These are phyloP conservation scores for Epichloe brachyelytri DNA, from an alignment of 2,329 filamentous ascomycete species.

Conservation along the genomic window DNA sequence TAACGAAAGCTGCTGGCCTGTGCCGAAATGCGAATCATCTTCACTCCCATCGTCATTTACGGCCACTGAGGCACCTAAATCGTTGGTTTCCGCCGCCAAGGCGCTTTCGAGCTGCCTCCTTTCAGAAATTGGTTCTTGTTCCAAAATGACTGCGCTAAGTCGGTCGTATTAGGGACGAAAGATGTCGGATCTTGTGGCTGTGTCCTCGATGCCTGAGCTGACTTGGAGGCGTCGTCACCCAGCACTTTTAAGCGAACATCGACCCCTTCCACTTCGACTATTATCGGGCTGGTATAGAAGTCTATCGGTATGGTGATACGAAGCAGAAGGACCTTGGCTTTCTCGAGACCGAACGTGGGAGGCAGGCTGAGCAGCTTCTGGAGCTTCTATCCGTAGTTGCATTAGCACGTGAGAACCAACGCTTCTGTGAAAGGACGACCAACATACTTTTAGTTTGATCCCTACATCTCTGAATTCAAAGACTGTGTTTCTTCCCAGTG, in stretches of 20 bases:
- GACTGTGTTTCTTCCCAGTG: constrained; percentile 66
- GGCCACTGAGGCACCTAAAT: constrained; percentile 46
- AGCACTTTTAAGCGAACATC: constrained; percentile 52
- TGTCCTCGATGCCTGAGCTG: constrained; percentile 28
- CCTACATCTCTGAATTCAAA: constrained; percentile 82
- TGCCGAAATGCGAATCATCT: constrained; percentile 50
- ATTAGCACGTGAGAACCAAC: constrained; percentile 3
- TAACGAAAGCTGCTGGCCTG: constrained; percentile 55
- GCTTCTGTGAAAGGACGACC: constrained; percentile 9
- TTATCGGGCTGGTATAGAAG: constrained; percentile 73
- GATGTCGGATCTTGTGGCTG: constrained; percentile 16
- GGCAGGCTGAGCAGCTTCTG: constrained; percentile 63
- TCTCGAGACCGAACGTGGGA: constrained; percentile 53
- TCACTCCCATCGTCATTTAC: constrained; percentile 50
- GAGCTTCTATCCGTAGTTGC: constrained; percentile 51
- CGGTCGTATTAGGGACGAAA: constrained; percentile 53
- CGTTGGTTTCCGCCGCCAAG: constrained; percentile 47
- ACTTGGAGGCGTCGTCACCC: constrained; percentile 15
- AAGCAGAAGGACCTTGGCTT: constrained; percentile 62
- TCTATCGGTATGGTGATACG: constrained; percentile 78
- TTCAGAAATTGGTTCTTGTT: constrained; percentile 54
- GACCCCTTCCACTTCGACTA: constrained; percentile 70
- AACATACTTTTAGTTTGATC: constrained; percentile 56
- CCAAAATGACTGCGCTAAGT: constrained; percentile 70
- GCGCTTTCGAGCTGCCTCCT: constrained; percentile 56